Percentiles rank a stretch among this genome's conserved stretches.
These are phyloP conservation scores for Jacaranda mimosifolia DNA, from an alignment of 257 asterid genomes.

Conservation along the genomic window DNA sequence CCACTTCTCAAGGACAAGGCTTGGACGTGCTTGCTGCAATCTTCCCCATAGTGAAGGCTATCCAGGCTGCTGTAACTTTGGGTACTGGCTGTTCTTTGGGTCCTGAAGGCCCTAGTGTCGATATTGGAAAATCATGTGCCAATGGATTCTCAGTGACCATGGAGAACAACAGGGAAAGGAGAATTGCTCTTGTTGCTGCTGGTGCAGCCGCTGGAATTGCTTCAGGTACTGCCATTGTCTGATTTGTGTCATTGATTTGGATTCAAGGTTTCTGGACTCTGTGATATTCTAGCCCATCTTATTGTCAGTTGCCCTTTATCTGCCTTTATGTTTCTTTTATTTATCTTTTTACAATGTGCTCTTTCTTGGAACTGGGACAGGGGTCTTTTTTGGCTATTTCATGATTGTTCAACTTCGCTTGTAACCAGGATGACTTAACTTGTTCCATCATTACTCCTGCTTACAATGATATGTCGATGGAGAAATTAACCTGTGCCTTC, in stretches of 20 bases:
- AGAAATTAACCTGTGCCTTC: slow-evolving; percentile 7
- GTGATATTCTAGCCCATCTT: slow-evolving; percentile 26
- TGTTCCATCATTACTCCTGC: slow-evolving; percentile 1
- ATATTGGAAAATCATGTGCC: slow-evolving; percentile 98
- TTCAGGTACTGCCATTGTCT: slow-evolving; percentile 64
- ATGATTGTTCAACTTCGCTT: slow-evolving; percentile 14
- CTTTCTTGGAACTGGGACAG: slow-evolving; percentile 16
- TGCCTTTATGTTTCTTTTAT: not conserved
- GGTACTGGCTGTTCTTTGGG: slow-evolving; percentile 99
- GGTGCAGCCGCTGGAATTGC: slow-evolving; percentile 99
- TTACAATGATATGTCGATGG: slow-evolving; percentile 8
- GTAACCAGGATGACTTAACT: not conserved
- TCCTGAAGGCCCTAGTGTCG: slow-evolving; percentile 99
- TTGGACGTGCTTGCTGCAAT: slow-evolving; percentile 79
- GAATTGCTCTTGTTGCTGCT: slow-evolving; percentile 97
- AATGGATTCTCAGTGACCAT: slow-evolving; percentile 88
- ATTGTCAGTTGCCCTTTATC: not conserved
- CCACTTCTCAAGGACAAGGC: slow-evolving; percentile 83
- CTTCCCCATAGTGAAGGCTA: slow-evolving; percentile 82
- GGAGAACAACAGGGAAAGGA: slow-evolving; percentile 97
- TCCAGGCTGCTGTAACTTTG: slow-evolving; percentile 92
- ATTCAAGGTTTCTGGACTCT: not conserved
- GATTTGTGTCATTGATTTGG: slow-evolving; percentile 12
- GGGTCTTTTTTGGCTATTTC: slow-evolving; percentile 11
- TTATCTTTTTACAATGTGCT: not conserved